Conservation (phyloP, 164 flowering plant species). For the Cinnamomum micranthum region DNA sequence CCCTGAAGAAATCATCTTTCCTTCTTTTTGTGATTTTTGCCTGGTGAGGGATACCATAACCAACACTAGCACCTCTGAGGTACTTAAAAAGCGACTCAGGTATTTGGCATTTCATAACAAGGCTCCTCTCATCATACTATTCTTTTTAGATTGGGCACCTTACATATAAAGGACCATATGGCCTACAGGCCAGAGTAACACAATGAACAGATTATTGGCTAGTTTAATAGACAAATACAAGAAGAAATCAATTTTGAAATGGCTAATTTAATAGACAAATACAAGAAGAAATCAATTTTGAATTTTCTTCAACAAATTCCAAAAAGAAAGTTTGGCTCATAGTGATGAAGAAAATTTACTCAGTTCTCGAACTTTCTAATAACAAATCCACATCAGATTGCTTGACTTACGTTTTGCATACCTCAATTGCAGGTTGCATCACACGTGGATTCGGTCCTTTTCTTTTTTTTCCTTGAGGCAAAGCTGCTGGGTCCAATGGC, state of each 20-base stretch:
- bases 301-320: background rate
- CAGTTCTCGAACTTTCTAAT: too few species aligned
- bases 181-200: background rate
- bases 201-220: background rate
- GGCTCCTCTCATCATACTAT: background rate
- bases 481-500: slow-evolving; percentile 77
- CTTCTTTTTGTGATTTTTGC: too few species aligned
- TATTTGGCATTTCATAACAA: background rate
- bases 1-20: too few species aligned
- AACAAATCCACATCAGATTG: background rate
- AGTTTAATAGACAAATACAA: background rate
- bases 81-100: background rate
- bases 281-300: background rate
- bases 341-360: too few species aligned
- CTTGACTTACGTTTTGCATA: background rate
- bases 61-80: background rate
- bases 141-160: background rate
- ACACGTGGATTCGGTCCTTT: slow-evolving; percentile 11
- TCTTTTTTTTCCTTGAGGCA: slow-evolving; percentile 83
- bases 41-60: background rate
- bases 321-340: background rate
- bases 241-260: background rate
- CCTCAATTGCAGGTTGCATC: slow-evolving; percentile 5
- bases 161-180: background rate
- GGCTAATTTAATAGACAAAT: background rate